A percentile compares a stretch with the other conserved stretches of the same genome.
phyloP scores from a whole-genome alignment of 2,329 filamentous ascomycete species.

The Aspergillus sp. region DNA sequence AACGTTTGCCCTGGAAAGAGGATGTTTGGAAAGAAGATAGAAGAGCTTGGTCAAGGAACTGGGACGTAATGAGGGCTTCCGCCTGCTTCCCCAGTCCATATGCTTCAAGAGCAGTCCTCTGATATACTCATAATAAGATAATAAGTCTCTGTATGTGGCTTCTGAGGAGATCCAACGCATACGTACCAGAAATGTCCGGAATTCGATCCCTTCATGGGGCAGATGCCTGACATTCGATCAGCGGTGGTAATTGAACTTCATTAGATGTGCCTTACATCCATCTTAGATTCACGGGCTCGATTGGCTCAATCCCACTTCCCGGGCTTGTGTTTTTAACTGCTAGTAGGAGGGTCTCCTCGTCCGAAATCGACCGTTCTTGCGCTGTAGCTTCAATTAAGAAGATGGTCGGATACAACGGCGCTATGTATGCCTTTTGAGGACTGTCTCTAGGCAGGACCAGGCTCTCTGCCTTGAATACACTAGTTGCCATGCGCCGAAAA shows the following conservation, averaged over 20 bases:
- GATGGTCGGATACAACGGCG: background rate
- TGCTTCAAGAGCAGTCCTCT: background rate
- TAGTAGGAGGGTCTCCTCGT: background rate
- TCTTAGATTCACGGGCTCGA: slow-evolving; percentile 19
- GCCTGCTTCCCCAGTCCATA: background rate
- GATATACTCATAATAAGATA: background rate
- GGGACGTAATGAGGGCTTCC: background rate
- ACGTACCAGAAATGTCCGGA: background rate
- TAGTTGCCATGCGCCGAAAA: too few relatives aligned
- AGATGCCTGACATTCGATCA: background rate
- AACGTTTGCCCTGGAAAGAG: slow-evolving; percentile 1
- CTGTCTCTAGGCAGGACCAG: background rate
- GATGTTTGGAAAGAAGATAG: background rate
- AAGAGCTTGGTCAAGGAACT: background rate
- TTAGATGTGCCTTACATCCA: slow-evolving; percentile 3
- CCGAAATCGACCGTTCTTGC: background rate
- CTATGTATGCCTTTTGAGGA: background rate
- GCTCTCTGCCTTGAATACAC: background rate
- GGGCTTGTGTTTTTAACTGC: slow-evolving; percentile 20
- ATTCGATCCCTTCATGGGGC: background rate
- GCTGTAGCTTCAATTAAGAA: background rate
- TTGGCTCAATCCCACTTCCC: slow-evolving; percentile 7
- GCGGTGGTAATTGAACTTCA: background rate
- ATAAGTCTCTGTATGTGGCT: background rate
- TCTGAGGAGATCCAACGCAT: background rate